Conservation (phyloP, 805 yeast genomes). For the Kodamaea kaohsiungensis region DNA sequence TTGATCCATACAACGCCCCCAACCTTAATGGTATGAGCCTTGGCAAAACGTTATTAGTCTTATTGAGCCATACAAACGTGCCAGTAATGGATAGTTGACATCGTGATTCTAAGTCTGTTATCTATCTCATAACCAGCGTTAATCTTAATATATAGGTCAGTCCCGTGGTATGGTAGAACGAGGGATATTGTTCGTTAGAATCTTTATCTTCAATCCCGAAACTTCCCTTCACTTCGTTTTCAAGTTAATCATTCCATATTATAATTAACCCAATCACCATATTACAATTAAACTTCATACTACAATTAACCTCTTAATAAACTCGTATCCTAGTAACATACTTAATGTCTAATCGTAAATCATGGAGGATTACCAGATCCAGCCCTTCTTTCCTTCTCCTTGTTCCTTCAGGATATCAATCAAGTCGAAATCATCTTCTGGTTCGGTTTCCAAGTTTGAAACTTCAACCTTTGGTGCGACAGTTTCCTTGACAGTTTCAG, state of each 20-base stretch:
- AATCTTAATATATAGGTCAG: background rate
- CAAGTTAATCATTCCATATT: too few relatives aligned
- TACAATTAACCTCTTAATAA: background rate
- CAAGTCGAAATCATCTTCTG: conserved; percentile 11
- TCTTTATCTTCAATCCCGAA: background rate
- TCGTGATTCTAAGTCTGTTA: background rate
- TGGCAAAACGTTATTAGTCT: background rate
- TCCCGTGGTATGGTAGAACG: background rate
- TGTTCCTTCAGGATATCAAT: conserved; percentile 9
- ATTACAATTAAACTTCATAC: too few relatives aligned
- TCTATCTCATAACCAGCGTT: background rate
- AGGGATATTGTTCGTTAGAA: background rate
- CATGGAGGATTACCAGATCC: conserved; percentile 15
- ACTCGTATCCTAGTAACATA: background rate
- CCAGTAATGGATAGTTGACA: background rate
- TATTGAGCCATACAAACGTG: background rate
- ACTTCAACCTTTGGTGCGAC: background rate
- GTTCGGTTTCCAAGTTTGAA: conserved; percentile 2
- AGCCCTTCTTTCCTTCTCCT: conserved; percentile 14
- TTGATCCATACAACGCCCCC: too few relatives aligned
- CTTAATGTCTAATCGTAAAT: conserved; percentile 1
- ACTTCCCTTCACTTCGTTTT: background rate
- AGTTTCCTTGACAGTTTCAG: background rate
- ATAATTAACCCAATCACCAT: too few relatives aligned
- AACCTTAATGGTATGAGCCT: background rate